These are phyloP conservation scores for Linanthus parryae DNA, from an alignment of 148 eudicot species.

Conservation along the genomic window DNA sequence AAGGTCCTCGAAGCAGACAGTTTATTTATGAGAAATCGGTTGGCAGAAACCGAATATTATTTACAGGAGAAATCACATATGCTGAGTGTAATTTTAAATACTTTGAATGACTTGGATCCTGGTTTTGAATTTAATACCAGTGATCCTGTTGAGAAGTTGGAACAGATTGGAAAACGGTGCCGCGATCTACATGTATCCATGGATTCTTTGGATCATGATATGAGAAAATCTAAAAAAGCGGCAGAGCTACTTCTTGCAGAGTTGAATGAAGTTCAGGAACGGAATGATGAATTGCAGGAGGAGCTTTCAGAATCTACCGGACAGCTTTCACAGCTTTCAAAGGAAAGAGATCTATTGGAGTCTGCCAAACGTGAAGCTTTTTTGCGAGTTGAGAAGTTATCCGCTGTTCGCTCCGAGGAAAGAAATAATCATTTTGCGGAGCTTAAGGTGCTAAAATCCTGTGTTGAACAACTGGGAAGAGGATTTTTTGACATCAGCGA, in stretches of 20 bases:
- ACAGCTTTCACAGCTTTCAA: conserved; percentile 49
- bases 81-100: conserved; percentile 42
- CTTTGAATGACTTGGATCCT: conserved; percentile 43
- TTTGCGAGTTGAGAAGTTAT: conserved; percentile 48
- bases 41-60: conserved; percentile 43
- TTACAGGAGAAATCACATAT: conserved; percentile 49
- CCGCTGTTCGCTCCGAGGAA: conserved; percentile 38
- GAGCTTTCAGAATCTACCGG: conserved; percentile 47
- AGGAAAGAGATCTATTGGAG: conserved; percentile 60
- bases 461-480: conserved; percentile 35
- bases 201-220: conserved; percentile 58
- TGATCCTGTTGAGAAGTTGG: conserved; percentile 67
- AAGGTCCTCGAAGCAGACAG: conserved; percentile 51
- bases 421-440: conserved; percentile 47
- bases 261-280: conserved; percentile 97
- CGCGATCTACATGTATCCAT: conserved; percentile 44
- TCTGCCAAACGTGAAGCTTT: conserved; percentile 64
- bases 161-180: conserved; percentile 39
- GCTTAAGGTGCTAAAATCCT: conserved; percentile 32
- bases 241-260: conserved; percentile 89
- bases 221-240: conserved; percentile 73
- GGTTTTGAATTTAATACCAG: conserved; percentile 23
- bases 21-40: conserved; percentile 39
- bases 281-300: conserved; percentile 84
- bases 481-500: conserved; percentile 36